Evolutionary conservation across 1,284 basidiomycete genomes (phyloP), one percentile per base, ranked within the genome.

Genomic region (Microbotryum lychnidis-dioicae): DNA sequence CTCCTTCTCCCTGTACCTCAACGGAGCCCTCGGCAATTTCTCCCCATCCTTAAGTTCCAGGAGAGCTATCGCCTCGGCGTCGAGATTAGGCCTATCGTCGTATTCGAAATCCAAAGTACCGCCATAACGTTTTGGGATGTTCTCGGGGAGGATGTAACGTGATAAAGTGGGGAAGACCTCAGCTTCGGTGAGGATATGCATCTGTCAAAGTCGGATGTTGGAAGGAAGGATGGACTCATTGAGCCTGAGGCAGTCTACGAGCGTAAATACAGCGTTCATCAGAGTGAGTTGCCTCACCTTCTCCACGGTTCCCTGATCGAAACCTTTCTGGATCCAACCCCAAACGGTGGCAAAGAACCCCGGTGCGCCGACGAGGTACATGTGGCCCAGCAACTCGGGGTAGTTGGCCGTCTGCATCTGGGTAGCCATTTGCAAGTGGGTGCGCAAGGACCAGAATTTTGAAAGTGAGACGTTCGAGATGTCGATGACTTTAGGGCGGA

Each of bases 361-460:
- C 0, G 87, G 87, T 0, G 85, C 83, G 64, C 88, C 88, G 51
- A 89, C 83, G 58, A 89, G 76, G 29, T 80, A 83, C 65, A 71
- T 70, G 42, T 54, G 37, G 58, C 71, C 72, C 29, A 74, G 66
- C 1, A 73, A 74, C 73, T 89, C 87, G 2, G 87, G 87, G 71
- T 88, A 89, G 69, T 88, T 84, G 21, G 85, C 85, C 0, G 85
- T 87, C 1, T 85, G 86, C 54, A 89, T 79, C 18, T 77, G 79
- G 21, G 84, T 84, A 0, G 87, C 84, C 70, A 87, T 83, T 68
- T 86, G 84, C 12, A 89, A 79, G 72, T 87, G 87, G 51, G 72
- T 76, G 16, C 86, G 81, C 37, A 42, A 18, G 12, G 37, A 42
- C 66, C 67, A 89, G 76, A 89, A 82, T 1, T 81, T 77, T 48